These are phyloP conservation scores for Komagataella pseudopastoris DNA, from an alignment of 805 yeast species.

Conservation along the genomic window DNA sequence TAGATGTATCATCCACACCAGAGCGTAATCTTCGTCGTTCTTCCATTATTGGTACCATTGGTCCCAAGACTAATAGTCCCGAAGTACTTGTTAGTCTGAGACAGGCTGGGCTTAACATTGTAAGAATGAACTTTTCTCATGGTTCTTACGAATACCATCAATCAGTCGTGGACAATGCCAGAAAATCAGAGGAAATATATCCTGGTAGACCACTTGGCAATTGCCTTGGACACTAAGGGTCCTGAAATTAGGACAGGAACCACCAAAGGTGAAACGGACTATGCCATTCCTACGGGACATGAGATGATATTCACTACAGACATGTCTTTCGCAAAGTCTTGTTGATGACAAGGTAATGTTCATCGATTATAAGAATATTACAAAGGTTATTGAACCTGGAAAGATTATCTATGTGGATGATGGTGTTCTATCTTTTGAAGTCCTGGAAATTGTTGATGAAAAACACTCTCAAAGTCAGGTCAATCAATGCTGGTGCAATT, in stretches of 20 bases:
- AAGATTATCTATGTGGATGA: slow-evolving; percentile 91
- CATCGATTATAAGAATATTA: slow-evolving; percentile 91
- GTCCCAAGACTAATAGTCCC: slow-evolving; percentile 91
- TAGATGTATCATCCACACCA: slow-evolving; percentile 64
- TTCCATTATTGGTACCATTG: slow-evolving; percentile 96
- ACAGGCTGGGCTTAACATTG: slow-evolving; percentile 96
- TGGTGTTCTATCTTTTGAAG: slow-evolving; percentile 95
- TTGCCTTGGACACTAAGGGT: slow-evolving; percentile 98
- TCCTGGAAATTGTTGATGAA: slow-evolving; percentile 67
- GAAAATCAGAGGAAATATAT: slow-evolving; percentile 81
- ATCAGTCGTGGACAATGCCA: slow-evolving; percentile 89
- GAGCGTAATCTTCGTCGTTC: slow-evolving; percentile 80
- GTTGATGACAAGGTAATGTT: slow-evolving; percentile 76
- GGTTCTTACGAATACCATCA: slow-evolving; percentile 98
- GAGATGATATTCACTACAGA: slow-evolving; percentile 92
- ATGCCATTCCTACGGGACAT: slow-evolving; percentile 72
- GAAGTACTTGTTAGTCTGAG: slow-evolving; percentile 78
- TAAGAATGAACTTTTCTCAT: slow-evolving; percentile 98
- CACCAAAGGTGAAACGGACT: slow-evolving; percentile 69
- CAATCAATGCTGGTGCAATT: slow-evolving; percentile 91
- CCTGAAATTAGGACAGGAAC: slow-evolving; percentile 99
- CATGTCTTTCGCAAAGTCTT: slow-evolving; percentile 54
- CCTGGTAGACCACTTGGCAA: slow-evolving; percentile 96
- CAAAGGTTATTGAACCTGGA: slow-evolving; percentile 83
- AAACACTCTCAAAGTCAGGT: slow-evolving; percentile 72